Conservation (phyloP, 2,329 filamentous ascomycete genomes). For the Leptodontidium sp. region DNA sequence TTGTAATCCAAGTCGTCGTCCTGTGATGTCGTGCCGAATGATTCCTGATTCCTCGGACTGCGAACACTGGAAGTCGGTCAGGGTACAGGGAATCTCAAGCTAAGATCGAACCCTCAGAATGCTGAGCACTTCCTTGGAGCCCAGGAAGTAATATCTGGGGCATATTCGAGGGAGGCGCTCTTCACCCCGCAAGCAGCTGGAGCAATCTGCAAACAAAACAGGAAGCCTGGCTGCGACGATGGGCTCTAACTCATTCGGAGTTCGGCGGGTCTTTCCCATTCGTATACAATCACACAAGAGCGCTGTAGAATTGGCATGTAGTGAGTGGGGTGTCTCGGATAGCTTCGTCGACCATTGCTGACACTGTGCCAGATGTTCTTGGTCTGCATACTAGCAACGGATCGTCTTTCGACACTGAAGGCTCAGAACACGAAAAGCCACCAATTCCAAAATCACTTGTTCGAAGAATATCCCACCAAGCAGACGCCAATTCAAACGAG, state of each 20-base stretch:
- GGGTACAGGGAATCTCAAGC: background rate
- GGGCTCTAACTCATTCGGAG: background rate
- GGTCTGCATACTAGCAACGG: background rate
- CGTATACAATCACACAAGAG: background rate
- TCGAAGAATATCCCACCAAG: background rate
- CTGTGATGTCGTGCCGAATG: background rate
- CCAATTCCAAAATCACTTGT: conserved; percentile 11
- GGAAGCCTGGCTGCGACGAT: background rate
- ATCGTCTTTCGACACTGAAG: background rate
- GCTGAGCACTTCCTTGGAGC: background rate
- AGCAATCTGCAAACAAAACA: background rate
- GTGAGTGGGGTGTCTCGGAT: background rate
- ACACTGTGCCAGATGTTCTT: background rate
- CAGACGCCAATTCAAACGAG: background rate
- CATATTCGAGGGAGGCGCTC: background rate
- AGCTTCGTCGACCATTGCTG: background rate
- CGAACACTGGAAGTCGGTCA: background rate
- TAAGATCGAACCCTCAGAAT: background rate
- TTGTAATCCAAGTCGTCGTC: too few species aligned
- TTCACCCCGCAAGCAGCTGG: background rate
- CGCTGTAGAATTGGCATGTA: conserved; percentile 4
- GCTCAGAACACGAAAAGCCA: conserved; percentile 4
- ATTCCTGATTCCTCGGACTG: background rate
- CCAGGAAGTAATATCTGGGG: background rate
- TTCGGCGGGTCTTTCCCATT: conserved; percentile 13